Base-by-base conservation (phyloP, 2,329 filamentous ascomycete species). In the Xylariaceae sp. region DNA sequence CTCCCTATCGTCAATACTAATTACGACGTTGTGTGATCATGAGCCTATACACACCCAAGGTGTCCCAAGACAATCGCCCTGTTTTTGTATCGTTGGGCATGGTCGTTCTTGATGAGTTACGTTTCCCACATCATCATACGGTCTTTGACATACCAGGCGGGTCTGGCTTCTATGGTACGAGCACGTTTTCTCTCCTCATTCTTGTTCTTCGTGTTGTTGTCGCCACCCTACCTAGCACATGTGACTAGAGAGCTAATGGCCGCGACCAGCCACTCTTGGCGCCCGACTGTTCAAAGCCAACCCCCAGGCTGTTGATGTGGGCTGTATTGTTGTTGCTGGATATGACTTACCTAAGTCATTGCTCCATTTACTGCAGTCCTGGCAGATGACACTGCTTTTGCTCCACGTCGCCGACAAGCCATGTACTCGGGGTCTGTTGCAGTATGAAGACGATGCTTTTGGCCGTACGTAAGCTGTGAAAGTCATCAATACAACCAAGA, bases 81-180 rank as follows among this genome's bases (percentile, higher is more conserved):
- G 39, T 53, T 16, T 57, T 60, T 17, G 53, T 57, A 6, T 60
- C 53, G 1, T 11, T 60, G 23, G 57, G 57, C 2, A 60, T 60
- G 57, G 23, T 56, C 24, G 23, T 60, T 24, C 48, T 60, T 26
- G 57, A 60, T 14, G 57, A 60, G 44, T 16, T 60, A 11, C 57
- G 57, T 23, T 60, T 60, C 40, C 19, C 57, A 1, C 28, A 57
- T 21, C 48, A 24, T 1, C 3, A 46, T 6, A 50, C 45, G 3
- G 48, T 50, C 9, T 16, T 29, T 23, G 47, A 60, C 24, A 39
- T 53, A 3, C 57, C 53, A 19, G 57, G 57, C 11, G 57, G 57
- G 3, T 50, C 53, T 7, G 57, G 53, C n/a, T 33, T 57, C 6
- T 60, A 57, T 17, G 53, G 53, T 57, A 53, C 2, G 24, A 40